Base-by-base conservation (phyloP, 805 yeast species). In the Grigorovia yakushimaensis region DNA sequence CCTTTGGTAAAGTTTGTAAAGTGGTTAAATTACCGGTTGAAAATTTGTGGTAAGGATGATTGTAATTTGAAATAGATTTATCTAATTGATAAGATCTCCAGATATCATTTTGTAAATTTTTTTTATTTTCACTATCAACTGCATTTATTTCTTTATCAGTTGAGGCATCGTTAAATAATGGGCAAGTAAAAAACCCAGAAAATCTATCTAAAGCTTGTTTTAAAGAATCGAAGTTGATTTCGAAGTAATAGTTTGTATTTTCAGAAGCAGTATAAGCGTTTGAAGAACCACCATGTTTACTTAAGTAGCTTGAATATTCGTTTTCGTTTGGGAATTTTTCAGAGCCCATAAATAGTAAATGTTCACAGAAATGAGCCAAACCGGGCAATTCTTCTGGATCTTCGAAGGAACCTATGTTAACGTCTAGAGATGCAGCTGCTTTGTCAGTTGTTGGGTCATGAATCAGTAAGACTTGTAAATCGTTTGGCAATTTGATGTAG, bases 121-220 rank as follows among this genome's bases (percentile, higher is more conserved):
- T 91, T 64, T 88, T 91, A 70, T 91, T 88, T 68, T 91, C 98
- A 37, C 95, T 84, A 65, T 91, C 96, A 9, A 91, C 98, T 1
- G 98, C 98, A 52, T 81, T 78, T 57, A 91, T 84, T 66, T 91
- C 98, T 47, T 97, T 75, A 60, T 88, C 96, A 60, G 88, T 86
- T 60, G 96, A 82, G 52, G 79, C 72, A 47, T 73, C 67, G 45
- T 70, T 67, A 56, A 91, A 91, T 55, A 91, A 69, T 1, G 98
- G 98, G 24, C 78, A 64, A 35, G 89, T 83, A 70, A 91, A 91
- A 62, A 91, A 91, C 63, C 91, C 98, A 4, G 96, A 77, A 65
- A 91, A 91, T 56, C 98, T 73, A 64, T 91, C 98, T 46, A 91
- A 69, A 0, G 97, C 96, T 5, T 95, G 96, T 51, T 82, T 79